Conservation (phyloP, 345 rosid genomes). For the Salix exigua region DNA sequence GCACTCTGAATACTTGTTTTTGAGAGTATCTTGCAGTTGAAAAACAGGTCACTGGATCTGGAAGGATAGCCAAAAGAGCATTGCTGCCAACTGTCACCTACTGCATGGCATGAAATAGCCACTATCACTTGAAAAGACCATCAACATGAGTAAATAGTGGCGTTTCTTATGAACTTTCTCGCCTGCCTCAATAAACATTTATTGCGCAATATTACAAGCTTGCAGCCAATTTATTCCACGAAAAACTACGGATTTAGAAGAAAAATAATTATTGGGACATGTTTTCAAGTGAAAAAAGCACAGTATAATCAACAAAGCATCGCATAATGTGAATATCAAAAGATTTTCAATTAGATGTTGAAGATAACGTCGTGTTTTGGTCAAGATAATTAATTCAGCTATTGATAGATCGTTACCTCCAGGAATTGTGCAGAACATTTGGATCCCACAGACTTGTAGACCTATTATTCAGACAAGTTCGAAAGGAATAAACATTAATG, state of each 20-base stretch:
- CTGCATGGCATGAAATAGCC: slow-evolving; percentile 33
- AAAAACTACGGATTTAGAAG: background rate
- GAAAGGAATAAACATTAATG: no score
- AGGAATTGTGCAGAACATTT: slow-evolving; percentile 60
- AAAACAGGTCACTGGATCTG: slow-evolving; percentile 93
- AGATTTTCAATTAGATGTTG: background rate
- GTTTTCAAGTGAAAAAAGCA: background rate
- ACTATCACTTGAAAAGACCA: slow-evolving; percentile 9
- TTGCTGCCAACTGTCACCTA: slow-evolving; percentile 75
- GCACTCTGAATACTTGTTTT: slow-evolving; percentile 70
- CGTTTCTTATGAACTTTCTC: background rate
- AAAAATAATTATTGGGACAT: background rate
- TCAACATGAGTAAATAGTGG: background rate
- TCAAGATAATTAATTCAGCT: background rate
- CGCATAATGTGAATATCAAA: background rate
- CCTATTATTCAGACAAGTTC: slow-evolving; percentile 28
- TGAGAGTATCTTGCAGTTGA: slow-evolving; percentile 81
- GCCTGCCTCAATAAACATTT: background rate
- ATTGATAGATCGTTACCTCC: slow-evolving; percentile 45
- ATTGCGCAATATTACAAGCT: background rate
- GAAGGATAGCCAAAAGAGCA: slow-evolving; percentile 66
- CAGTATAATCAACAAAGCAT: background rate
- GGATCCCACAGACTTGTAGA: slow-evolving; percentile 73
- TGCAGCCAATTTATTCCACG: background rate
- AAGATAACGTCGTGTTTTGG: background rate